phyloP scores from a whole-genome alignment of 768 basidiomycete species.

The Leucocoprinus birnbaumii region DNA sequence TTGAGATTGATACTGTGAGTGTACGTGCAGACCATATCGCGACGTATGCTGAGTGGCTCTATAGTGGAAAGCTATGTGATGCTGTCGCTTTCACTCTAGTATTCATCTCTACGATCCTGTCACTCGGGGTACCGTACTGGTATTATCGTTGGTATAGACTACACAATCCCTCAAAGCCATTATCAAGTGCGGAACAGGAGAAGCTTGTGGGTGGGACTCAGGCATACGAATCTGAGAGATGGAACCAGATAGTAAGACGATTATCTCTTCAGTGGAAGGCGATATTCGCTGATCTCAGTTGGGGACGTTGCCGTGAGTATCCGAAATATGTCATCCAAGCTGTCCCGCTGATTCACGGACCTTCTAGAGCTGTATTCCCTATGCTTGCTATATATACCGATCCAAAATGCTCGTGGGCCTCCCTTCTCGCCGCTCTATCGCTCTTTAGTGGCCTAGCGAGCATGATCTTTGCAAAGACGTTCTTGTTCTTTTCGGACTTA shows the following conservation, averaged over 20 bases:
- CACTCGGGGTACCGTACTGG: not conserved
- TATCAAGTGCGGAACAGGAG: not conserved
- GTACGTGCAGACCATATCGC: too few relatives aligned
- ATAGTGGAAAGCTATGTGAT: not conserved
- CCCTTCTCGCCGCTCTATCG: not conserved
- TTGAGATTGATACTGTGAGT: too few relatives aligned
- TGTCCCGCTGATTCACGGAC: not conserved
- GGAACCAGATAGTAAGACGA: not conserved
- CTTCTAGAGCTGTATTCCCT: not conserved
- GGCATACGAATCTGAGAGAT: not conserved
- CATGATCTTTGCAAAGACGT: not conserved
- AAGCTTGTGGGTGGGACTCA: too few relatives aligned
- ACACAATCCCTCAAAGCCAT: not conserved
- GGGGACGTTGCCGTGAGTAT: not conserved
- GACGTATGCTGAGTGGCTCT: too few relatives aligned
- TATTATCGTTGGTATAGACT: not conserved
- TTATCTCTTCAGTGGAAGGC: conserved; percentile 1
- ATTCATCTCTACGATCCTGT: not conserved
- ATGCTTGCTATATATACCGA: not conserved
- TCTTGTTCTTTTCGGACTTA: not conserved
- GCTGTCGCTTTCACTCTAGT: not conserved
- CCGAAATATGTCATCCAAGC: not conserved
- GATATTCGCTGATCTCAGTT: not conserved
- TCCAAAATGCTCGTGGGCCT: not conserved
- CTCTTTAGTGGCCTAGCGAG: not conserved